Conservation (phyloP, 192 early-diverging fungal genomes). For the Jimgerdemannia lactiflua region DNA sequence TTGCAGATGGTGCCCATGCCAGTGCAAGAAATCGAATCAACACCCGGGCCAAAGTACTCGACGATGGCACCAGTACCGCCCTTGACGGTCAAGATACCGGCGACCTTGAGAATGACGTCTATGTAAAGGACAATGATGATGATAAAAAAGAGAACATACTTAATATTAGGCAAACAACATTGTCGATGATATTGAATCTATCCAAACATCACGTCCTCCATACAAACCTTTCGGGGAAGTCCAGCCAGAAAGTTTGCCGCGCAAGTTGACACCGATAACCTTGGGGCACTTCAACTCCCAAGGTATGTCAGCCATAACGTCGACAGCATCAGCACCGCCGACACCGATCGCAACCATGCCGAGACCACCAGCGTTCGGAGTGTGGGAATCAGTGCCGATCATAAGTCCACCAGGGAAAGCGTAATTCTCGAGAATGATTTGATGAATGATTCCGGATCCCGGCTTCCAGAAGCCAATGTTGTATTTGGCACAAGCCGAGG, state of each 20-base stretch:
- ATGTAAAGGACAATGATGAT: neutral
- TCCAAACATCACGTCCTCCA: neutral
- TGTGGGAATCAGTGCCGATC: conserved; percentile 98
- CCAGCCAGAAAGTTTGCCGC: conserved; percentile 87
- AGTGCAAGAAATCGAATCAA: conserved; percentile 92
- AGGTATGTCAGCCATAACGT: conserved; percentile 97
- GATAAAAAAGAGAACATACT: neutral
- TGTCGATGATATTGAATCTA: neutral
- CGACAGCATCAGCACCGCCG: conserved; percentile 98
- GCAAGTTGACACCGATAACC: conserved; percentile 89
- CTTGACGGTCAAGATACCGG: conserved; percentile 94
- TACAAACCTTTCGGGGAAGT: conserved; percentile 77
- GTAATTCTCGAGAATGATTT: conserved; percentile 99
- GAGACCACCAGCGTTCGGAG: conserved; percentile 97
- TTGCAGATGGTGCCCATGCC: conserved; percentile 99
- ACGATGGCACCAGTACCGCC: conserved; percentile 97
- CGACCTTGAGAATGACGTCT: conserved; percentile 93
- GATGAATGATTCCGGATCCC: conserved; percentile 92
- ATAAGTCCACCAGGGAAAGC: conserved; percentile 94
- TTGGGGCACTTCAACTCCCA: conserved; percentile 99
- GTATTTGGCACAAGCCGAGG: conserved; percentile 84
- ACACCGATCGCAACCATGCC: conserved; percentile 97
- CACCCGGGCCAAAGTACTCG: conserved; percentile 97
- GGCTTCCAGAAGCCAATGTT: conserved; percentile 96
- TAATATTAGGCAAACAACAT: neutral